Base-by-base conservation (phyloP, 2,329 filamentous ascomycete genomes). In the Aspergillus brasiliensis region DNA sequence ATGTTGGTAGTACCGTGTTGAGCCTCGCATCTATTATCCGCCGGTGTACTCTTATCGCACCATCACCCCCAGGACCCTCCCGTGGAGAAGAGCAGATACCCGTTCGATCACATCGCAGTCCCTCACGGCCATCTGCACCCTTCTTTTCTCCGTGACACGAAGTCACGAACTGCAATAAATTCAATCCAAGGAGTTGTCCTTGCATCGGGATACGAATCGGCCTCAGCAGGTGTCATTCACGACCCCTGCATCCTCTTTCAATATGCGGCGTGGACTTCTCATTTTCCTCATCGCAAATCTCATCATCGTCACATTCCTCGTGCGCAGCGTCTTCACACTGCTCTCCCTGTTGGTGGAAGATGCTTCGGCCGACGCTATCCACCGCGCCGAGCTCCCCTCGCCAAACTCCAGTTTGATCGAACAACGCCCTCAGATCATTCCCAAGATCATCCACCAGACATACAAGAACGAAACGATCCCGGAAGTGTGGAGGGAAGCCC, bases 381-480 rank as follows among this genome's bases (percentile, higher is more conserved):
- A 83, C 64, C 82, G 82, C 64, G 82, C 84, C 54, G 88, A 91
- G 67, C 82, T 91, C 46, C 88, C 87, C 13, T 83, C 86, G 8
- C 85, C 86, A 15, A 86, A 88, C 69, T 86, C 86, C 3, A 84
- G 82, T 62, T 69, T 84, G 64, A 84, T 85, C 65, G 83, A 83
- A 62, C 79, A 81, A 51, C 78, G 80, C 49, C 82, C 83, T 8
- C 85, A 87, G 66, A 73, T 90, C 65, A 90, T 91, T 52, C 89
- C 89, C 51, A 90, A 89, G 76, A 91, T 91, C 70, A 90, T 91
- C 58, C 89, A 91, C 78, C 89, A 91, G 73, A 91, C 89, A 8
- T 91, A 91, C 75, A 86, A 85, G 69, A 91, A 90, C 71, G 84
- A 88, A 58, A 86, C 82, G 46, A 86, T 92, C 40, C 89, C 89